phyloP scores from a whole-genome alignment of 257 asterid genomes.

The Pogostemon cablin region DNA sequence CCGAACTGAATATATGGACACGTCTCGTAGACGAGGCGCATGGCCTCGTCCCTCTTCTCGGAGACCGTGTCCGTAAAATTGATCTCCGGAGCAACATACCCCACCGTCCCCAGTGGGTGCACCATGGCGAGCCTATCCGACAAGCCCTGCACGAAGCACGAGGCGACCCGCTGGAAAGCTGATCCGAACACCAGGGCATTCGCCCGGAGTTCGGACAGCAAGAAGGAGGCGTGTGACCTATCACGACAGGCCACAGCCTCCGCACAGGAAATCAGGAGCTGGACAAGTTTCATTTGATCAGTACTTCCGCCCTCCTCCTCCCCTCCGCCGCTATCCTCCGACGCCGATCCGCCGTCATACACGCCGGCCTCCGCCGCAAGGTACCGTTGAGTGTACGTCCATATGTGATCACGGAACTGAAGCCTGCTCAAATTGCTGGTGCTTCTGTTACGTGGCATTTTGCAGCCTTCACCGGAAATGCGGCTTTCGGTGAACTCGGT shows the following conservation, averaged over 20 bases:
- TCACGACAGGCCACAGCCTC: slow-evolving; percentile 89
- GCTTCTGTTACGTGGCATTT: slow-evolving; percentile 45
- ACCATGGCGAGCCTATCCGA: slow-evolving; percentile 66
- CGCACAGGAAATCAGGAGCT: slow-evolving; percentile 73
- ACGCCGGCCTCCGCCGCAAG: slow-evolving; percentile 64
- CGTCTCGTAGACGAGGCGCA: slow-evolving; percentile 57
- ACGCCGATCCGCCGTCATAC: slow-evolving; percentile 41
- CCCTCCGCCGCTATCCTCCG: slow-evolving; percentile 30
- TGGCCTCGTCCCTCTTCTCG: slow-evolving; percentile 64
- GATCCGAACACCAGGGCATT: slow-evolving; percentile 74
- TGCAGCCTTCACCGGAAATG: slow-evolving; percentile 28
- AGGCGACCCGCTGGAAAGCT: slow-evolving; percentile 86
- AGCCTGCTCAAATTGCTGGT: slow-evolving; percentile 47
- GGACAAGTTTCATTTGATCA: slow-evolving; percentile 66
- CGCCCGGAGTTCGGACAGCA: slow-evolving; percentile 64
- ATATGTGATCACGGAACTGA: slow-evolving; percentile 72
- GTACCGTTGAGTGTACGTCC: slow-evolving; percentile 60
- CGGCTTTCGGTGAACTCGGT: slow-evolving; percentile 36
- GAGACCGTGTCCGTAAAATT: slow-evolving; percentile 44
- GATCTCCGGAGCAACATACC: slow-evolving; percentile 46
- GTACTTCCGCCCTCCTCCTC: slow-evolving; percentile 35
- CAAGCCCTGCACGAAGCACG: slow-evolving; percentile 74
- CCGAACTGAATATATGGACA: slow-evolving; percentile 75
- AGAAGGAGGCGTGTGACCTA: slow-evolving; percentile 58
- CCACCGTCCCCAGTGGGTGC: slow-evolving; percentile 74